phyloP scores from a whole-genome alignment of 2,329 filamentous ascomycete genomes.

The Phialophora tarda region DNA sequence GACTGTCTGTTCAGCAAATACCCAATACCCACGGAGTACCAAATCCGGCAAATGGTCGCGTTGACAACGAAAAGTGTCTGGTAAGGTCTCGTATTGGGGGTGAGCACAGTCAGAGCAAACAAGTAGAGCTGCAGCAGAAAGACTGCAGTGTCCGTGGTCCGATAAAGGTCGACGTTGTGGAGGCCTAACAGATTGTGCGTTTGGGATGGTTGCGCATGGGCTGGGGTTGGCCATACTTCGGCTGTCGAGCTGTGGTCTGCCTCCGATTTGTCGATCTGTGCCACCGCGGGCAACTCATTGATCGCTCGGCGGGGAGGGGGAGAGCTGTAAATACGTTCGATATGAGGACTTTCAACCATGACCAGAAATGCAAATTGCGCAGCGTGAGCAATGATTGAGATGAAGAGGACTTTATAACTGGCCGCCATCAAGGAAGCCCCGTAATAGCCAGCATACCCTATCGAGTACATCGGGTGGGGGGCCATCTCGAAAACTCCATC shows the following conservation, averaged over 20 bases:
- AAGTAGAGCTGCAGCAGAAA: slow-evolving; percentile 78
- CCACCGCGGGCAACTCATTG: slow-evolving; percentile 47
- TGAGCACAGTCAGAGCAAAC: slow-evolving; percentile 72
- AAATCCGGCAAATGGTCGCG: slow-evolving; percentile 81
- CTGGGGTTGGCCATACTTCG: slow-evolving; percentile 30
- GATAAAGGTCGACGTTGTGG: slow-evolving; percentile 83
- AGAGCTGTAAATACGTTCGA: slow-evolving; percentile 96
- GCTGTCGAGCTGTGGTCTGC: slow-evolving; percentile 45
- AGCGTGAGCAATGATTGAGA: slow-evolving; percentile 91
- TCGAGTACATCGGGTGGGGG: slow-evolving; percentile 98
- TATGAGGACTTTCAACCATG: slow-evolving; percentile 93
- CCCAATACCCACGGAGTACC: slow-evolving; percentile 89
- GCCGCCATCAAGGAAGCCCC: slow-evolving; percentile 98
- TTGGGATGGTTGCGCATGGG: slow-evolving; percentile 62
- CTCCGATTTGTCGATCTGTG: slow-evolving; percentile 44
- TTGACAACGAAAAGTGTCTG: slow-evolving; percentile 81
- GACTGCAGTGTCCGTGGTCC: slow-evolving; percentile 81
- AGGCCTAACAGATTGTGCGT: slow-evolving; percentile 85
- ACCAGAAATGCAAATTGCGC: slow-evolving; percentile 93
- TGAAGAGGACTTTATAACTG: slow-evolving; percentile 96
- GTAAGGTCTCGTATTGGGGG: slow-evolving; percentile 75
- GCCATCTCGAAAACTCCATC: slow-evolving; percentile 99
- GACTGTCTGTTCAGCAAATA: slow-evolving; percentile 85
- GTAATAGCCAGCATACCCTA: slow-evolving; percentile 97
- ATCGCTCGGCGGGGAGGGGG: slow-evolving; percentile 65